Evolutionary conservation across 2,329 filamentous ascomycete species (phyloP), one percentile per base, ranked within the genome.

Genomic region (Sarocladium brachiariae): DNA sequence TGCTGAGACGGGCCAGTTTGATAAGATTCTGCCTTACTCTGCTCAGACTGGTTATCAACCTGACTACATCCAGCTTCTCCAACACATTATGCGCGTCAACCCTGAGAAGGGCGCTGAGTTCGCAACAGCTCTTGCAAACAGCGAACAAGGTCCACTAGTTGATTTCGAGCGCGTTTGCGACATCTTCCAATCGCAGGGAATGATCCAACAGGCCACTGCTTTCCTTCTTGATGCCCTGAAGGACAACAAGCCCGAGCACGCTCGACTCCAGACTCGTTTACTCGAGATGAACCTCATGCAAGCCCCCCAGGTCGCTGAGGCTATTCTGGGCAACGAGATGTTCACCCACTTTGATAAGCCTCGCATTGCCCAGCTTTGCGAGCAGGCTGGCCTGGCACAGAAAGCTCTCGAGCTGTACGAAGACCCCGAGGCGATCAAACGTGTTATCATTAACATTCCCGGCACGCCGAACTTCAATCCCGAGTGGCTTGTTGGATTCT

Each of bases 251-350:
- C 90, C 90, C 1, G 93, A 99, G 68, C 91, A 99, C 64, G 92
- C 84, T 34, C 84, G 92, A 58, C 77, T 99, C 34, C 93, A 99
- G 71, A 99, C 95, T 19, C 86, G 93, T 54, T 78, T 99, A 2
- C 75, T 99, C 51, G 95, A 99, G 76, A 97, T 99, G 91, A 99
- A 99, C 69, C 72, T 99, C 55, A 78, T 95, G 70, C 95, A 96
- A 59, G 95, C 93, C 1, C 93, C 93, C 48, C 93, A 97, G 68
- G 95, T 99, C 50, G 93, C 95, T 3, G 95, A 99, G 68, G 93
- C 93, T 30, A 99, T 99, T 58, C 81, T 99, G 35, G 89, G 92
- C 57, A 99, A 99, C 62, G 89, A 97, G 61, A 96, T 99, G 87
- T 97, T 99, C 71, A 90, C 90, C 1, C 83, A 99, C 71, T 99